A percentile compares a stretch with the other conserved stretches of the same genome.
These are phyloP conservation scores for Lasiodiplodia citricola DNA, from an alignment of 2,329 filamentous ascomycete species.

Conservation along the genomic window DNA sequence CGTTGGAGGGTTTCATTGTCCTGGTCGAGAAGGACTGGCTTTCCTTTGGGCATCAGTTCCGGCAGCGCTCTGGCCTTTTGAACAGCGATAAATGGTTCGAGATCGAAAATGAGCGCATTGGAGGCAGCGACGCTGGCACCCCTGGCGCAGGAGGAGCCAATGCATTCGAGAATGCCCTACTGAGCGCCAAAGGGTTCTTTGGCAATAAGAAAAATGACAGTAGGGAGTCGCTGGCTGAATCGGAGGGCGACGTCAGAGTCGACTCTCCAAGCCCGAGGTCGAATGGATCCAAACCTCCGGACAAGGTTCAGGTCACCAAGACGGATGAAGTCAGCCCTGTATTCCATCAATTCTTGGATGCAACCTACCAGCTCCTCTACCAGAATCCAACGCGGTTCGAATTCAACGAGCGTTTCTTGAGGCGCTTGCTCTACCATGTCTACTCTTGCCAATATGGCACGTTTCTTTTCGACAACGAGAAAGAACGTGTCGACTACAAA, in stretches of 20 bases:
- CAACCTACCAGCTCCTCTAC: conserved; percentile 85
- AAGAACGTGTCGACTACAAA: conserved; percentile 74
- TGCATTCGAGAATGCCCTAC: conserved; percentile 82
- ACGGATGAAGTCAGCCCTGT: conserved; percentile 94
- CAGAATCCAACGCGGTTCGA: conserved; percentile 91
- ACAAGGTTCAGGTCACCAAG: conserved; percentile 69
- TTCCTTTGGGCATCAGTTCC: conserved; percentile 97
- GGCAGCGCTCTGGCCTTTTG: conserved; percentile 84
- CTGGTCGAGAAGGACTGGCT: conserved; percentile 97
- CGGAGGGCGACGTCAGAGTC: conserved; percentile 55
- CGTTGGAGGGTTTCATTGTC: conserved; percentile 91
- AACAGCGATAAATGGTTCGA: conserved; percentile 94
- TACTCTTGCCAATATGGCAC: conserved; percentile 97
- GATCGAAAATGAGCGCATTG: conserved; percentile 78
- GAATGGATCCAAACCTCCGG: conserved; percentile 41
- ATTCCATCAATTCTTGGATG: conserved; percentile 97
- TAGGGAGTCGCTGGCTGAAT: conserved; percentile 67
- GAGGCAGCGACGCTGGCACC: conserved; percentile 55
- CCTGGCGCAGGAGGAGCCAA: conserved; percentile 65
- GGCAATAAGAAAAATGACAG: conserved; percentile 73
- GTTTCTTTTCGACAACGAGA: conserved; percentile 94
- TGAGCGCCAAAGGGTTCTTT: conserved; percentile 88
- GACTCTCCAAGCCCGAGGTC: conserved; percentile 29
- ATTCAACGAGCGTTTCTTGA: conserved; percentile 92
- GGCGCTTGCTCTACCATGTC: conserved; percentile 87